These are phyloP conservation scores for Polygonum maritimum DNA, from an alignment of 148 eudicot species.

Conservation along the genomic window DNA sequence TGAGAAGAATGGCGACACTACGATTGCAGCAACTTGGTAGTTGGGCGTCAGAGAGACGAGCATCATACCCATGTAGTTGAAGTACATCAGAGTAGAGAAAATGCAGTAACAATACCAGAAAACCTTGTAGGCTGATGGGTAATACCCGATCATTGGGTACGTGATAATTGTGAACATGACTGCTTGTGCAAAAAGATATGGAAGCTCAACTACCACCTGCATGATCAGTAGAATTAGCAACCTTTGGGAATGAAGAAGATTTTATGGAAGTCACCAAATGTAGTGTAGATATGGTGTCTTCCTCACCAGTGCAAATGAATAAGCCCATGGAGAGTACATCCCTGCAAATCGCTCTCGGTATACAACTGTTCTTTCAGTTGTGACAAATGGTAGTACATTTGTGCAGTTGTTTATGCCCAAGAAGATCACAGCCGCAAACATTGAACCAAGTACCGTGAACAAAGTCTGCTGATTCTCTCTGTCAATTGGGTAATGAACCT, in stretches of 20 bases:
- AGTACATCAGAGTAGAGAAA: constrained; percentile 52
- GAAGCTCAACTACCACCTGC: constrained; percentile 35
- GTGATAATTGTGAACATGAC: constrained; percentile 41
- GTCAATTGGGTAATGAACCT: constrained; percentile 15
- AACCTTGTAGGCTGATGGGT: constrained; percentile 49
- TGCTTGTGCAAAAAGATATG: constrained; percentile 44
- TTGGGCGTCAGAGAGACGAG: constrained; percentile 55
- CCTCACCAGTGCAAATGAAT: constrained; percentile 70
- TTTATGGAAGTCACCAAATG: no score
- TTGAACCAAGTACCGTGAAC: constrained; percentile 51
- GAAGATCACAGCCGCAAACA: constrained; percentile 40
- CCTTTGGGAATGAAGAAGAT: no score
- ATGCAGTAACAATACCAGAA: constrained; percentile 55
- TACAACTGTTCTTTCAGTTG: constrained; percentile 54
- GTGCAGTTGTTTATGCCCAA: constrained; percentile 52
- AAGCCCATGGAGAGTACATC: constrained; percentile 76
- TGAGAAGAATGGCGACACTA: constrained; percentile 32
- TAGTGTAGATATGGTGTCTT: no score
- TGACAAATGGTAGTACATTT: constrained; percentile 36
- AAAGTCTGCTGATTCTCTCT: constrained; percentile 63
- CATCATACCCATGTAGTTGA: constrained; percentile 62
- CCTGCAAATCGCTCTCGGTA: constrained; percentile 82
- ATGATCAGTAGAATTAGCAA: no score
- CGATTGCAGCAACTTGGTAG: constrained; percentile 39
- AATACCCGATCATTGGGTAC: constrained; percentile 72